Evolutionary conservation across 768 basidiomycete genomes (phyloP).

Genomic region (Erythrobasidium yunnanense): DNA sequence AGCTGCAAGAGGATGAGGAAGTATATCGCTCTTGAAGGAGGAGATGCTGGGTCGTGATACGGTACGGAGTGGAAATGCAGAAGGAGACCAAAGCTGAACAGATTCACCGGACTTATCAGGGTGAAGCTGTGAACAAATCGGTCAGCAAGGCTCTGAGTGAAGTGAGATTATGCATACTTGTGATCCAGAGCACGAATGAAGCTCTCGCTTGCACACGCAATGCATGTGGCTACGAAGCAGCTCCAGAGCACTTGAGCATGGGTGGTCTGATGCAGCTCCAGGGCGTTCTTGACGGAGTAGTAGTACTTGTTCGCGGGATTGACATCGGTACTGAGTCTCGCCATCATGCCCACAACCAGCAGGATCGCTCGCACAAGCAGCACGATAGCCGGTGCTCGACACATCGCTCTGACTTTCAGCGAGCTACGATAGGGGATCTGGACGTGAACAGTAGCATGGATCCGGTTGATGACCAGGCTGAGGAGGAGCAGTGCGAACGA

Average conservation of each 20-base stretch:
- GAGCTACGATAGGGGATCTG: conserved; percentile 19
- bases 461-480: conserved; percentile 13
- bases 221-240: conserved; percentile 13
- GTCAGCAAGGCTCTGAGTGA: not conserved
- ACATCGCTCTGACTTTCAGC: not conserved
- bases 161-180: not conserved
- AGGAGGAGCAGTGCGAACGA: conserved; percentile 6
- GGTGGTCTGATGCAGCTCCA: not conserved
- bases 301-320: not conserved
- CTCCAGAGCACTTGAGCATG: conserved; percentile 20
- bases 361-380: conserved; percentile 9
- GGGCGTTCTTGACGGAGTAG: conserved; percentile 9
- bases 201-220: conserved; percentile 19
- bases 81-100: conserved; percentile 14
- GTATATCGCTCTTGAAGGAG: conserved; percentile 6
- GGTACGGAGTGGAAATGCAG: conserved; percentile 15
- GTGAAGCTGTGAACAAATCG: not conserved
- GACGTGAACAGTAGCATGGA: conserved; percentile 1
- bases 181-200: conserved; percentile 16
- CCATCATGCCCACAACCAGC: conserved; percentile 6
- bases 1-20: conserved; percentile 1
- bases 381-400: conserved; percentile 8
- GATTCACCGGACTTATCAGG: conserved; percentile 12
- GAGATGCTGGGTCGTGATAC: not conserved
- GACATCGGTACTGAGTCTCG: not conserved